Conservation (phyloP, 106 monocot genomes). For the Hemerocallis citrina region DNA sequence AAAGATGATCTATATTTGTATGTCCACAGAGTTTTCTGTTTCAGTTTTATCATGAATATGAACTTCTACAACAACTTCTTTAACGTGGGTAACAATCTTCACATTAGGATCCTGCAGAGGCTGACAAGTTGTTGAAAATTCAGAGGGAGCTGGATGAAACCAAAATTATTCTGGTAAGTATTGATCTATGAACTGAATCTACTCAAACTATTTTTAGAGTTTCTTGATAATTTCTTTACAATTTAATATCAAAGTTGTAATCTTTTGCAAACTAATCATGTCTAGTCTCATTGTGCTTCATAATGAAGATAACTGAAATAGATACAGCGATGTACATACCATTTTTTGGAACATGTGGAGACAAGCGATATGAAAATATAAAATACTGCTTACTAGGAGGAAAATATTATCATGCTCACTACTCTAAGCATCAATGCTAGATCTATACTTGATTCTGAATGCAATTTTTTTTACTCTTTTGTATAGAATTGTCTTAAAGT, state of each 20-base stretch:
- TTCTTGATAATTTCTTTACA: not conserved
- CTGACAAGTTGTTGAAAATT: slow-evolving; percentile 90
- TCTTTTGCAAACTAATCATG: not conserved
- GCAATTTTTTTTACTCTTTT: no score
- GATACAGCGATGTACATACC: no score
- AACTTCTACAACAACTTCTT: no score
- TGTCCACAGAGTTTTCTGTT: no score
- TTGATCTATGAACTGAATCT: not conserved
- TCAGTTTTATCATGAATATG: no score
- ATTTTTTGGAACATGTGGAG: not conserved
- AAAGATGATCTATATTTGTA: no score
- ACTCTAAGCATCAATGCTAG: no score
- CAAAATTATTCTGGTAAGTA: slow-evolving; percentile 84
- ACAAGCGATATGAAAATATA: not conserved
- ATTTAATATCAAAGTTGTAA: not conserved
- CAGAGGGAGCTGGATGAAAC: slow-evolving; percentile 93
- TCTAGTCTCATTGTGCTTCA: no score
- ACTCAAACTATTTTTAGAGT: not conserved
- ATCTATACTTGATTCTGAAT: no score
- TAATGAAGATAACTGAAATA: not conserved
- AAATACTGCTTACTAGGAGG: not conserved
- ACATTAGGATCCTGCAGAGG: slow-evolving; percentile 88
- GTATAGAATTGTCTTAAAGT: no score
- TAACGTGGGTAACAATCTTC: no score
- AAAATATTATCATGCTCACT: no score